These are phyloP conservation scores for Colletotrichum eleusines DNA, from an alignment of 2,329 filamentous ascomycete species.

Conservation along the genomic window DNA sequence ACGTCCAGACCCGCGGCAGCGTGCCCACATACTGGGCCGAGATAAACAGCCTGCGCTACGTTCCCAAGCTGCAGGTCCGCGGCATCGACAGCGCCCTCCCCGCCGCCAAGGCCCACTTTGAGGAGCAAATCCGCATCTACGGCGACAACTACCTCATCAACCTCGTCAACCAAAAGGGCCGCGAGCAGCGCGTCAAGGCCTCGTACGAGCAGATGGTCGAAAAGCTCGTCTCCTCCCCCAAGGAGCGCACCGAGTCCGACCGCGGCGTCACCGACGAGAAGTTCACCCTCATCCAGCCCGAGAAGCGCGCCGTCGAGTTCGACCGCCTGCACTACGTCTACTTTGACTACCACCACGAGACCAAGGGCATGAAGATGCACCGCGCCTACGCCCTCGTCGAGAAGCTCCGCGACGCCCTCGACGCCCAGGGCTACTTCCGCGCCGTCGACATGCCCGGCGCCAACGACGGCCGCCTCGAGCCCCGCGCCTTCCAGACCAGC, in stretches of 20 bases:
- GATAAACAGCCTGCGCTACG: slow-evolving; percentile 92
- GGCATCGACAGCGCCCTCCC: slow-evolving; percentile 83
- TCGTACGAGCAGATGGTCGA: slow-evolving; percentile 94
- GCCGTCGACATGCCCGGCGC: slow-evolving; percentile 86
- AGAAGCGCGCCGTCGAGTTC: slow-evolving; percentile 70
- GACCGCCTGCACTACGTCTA: slow-evolving; percentile 96
- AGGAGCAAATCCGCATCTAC: slow-evolving; percentile 92
- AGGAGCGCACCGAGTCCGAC: slow-evolving; percentile 75
- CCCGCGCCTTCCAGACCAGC: slow-evolving; percentile 83
- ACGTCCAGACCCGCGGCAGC: slow-evolving; percentile 96
- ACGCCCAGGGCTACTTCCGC: slow-evolving; percentile 90
- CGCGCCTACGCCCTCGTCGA: slow-evolving; percentile 89
- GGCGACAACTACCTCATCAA: slow-evolving; percentile 98
- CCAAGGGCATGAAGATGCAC: slow-evolving; percentile 94
- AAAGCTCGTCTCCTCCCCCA: slow-evolving; percentile 76
- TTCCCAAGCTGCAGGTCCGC: slow-evolving; percentile 88
- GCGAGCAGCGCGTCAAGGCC: slow-evolving; percentile 89
- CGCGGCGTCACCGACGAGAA: slow-evolving; percentile 76
- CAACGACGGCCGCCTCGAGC: slow-evolving; percentile 78
- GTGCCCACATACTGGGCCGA: slow-evolving; percentile 97
- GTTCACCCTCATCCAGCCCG: slow-evolving; percentile 80
- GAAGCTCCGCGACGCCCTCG: slow-evolving; percentile 79
- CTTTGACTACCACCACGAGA: slow-evolving; percentile 98
- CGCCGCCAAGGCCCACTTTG: slow-evolving; percentile 88
- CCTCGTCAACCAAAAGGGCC: slow-evolving; percentile 94